Conservation (phyloP, 371 early-diverging fungal genomes). For the Rhizopus arrhizus region DNA sequence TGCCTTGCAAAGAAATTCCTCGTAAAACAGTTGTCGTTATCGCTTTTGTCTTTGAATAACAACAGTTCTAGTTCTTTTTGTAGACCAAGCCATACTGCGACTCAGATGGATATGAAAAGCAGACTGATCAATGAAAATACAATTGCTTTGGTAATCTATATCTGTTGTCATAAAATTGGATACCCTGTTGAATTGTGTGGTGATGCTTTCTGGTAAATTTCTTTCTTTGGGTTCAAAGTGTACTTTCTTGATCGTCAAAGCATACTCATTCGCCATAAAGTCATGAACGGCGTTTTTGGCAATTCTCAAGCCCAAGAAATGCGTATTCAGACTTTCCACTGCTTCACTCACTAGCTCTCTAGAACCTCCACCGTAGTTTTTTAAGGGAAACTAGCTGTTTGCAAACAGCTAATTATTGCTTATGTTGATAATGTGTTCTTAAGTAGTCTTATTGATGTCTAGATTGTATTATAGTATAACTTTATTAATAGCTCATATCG, state of each 20-base stretch:
- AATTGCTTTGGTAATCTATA: constrained; percentile 19
- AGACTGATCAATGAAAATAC: constrained; percentile 19
- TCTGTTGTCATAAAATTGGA: constrained; percentile 8
- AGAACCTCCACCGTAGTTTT: constrained; percentile 12
- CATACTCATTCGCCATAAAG: constrained; percentile 2
- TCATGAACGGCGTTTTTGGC: constrained; percentile 12
- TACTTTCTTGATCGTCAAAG: constrained; percentile 6
- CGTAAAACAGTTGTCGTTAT: constrained; percentile 2
- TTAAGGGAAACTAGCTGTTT: constrained; percentile 9
- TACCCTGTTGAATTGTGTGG: not conserved
- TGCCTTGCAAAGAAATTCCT: constrained; percentile 6
- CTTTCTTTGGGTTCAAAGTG: constrained; percentile 5
- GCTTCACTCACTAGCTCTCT: constrained; percentile 14
- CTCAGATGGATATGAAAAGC: constrained; percentile 15
- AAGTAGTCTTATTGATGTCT: constrained; percentile 11
- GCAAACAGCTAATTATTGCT: constrained; percentile 12
- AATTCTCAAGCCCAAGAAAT: constrained; percentile 12
- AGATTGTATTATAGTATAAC: constrained; percentile 11
- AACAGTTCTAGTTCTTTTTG: not conserved
- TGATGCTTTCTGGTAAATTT: constrained; percentile 6
- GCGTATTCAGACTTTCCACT: constrained; percentile 8
- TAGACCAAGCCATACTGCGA: constrained; percentile 2
- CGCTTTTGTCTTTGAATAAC: not conserved
- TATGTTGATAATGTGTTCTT: constrained; percentile 10
- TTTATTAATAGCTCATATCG: constrained; percentile 15